Evolutionary conservation across 108 stramenopile genomes (phyloP).

Genomic region (Pseudonitzschia multiseries): DNA sequence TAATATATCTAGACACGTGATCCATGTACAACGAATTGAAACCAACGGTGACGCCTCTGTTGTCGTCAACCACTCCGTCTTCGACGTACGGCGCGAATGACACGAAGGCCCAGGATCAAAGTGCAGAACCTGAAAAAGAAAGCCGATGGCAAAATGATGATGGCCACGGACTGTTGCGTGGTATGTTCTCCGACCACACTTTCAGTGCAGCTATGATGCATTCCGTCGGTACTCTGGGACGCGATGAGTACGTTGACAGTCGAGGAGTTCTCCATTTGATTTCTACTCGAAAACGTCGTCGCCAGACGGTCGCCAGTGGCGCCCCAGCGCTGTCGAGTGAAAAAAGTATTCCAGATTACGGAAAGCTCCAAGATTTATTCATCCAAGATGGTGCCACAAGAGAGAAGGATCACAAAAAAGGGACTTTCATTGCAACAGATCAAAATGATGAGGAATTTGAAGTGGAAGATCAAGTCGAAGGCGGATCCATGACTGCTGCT

Average conservation of each 20-base stretch:
- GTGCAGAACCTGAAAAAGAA: not conserved
- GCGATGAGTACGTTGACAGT: constrained; percentile 35
- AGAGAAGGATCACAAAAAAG: not conserved
- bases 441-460: constrained; percentile 35
- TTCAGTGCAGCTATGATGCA: constrained; percentile 45
- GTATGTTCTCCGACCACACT: constrained; percentile 25
- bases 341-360: constrained; percentile 28
- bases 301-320: constrained; percentile 6
- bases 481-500: constrained; percentile 45
- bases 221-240: constrained; percentile 40
- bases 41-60: not conserved
- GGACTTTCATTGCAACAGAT: not conserved
- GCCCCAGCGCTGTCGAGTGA: not conserved
- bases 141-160: constrained; percentile 2
- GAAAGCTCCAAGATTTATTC: constrained; percentile 36
- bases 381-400: constrained; percentile 12
- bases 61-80: constrained; percentile 8
- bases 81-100: not conserved
- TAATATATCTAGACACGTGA: not conserved
- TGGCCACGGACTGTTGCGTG: not conserved
- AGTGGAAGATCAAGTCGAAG: constrained; percentile 41
- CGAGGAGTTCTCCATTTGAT: constrained; percentile 35
- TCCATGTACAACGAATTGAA: not conserved
- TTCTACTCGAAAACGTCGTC: constrained; percentile 22
- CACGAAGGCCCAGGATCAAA: not conserved